Percentiles rank a stretch among this genome's conserved stretches.
Evolutionary conservation across 192 early-diverging fungal genomes (phyloP).

Genomic region (Allomyces macrogynus): DNA sequence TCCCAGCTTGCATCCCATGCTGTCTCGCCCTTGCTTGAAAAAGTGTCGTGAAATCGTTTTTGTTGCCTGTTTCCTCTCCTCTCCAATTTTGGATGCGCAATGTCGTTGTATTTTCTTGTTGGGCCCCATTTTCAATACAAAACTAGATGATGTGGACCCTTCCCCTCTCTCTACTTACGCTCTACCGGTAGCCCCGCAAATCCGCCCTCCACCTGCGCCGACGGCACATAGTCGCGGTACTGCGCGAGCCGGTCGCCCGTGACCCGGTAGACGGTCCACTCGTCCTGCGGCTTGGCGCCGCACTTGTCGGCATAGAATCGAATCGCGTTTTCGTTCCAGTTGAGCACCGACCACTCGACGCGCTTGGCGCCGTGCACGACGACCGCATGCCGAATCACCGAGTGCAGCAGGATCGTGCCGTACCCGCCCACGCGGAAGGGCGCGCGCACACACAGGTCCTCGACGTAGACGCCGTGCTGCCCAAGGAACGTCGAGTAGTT

Average conservation of each 20-base stretch:
- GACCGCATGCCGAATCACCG: background rate
- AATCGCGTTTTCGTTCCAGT: background rate
- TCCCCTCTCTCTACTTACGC: no score
- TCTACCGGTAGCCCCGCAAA: no score
- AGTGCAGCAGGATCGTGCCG: background rate
- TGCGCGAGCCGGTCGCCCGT: background rate
- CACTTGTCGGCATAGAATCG: background rate
- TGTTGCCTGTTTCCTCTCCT: no score
- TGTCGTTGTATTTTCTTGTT: no score
- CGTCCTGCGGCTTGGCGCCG: background rate
- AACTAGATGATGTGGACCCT: no score
- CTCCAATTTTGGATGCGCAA: no score
- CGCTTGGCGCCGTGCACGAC: background rate
- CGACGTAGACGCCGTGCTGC: background rate
- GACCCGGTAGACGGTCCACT: background rate
- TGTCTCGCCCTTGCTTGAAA: no score
- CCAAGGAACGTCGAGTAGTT: background rate
- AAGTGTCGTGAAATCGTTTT: no score
- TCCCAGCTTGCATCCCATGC: no score
- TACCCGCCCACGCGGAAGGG: background rate
- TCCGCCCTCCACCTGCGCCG: no score
- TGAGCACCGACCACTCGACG: background rate
- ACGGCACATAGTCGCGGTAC: background rate
- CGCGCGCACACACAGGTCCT: background rate
- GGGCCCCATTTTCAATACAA: no score